A percentile compares a stretch with the other conserved stretches of the same genome.
phyloP scores from a whole-genome alignment of 805 yeast species.

The Zygosaccharomyces bisporus region DNA sequence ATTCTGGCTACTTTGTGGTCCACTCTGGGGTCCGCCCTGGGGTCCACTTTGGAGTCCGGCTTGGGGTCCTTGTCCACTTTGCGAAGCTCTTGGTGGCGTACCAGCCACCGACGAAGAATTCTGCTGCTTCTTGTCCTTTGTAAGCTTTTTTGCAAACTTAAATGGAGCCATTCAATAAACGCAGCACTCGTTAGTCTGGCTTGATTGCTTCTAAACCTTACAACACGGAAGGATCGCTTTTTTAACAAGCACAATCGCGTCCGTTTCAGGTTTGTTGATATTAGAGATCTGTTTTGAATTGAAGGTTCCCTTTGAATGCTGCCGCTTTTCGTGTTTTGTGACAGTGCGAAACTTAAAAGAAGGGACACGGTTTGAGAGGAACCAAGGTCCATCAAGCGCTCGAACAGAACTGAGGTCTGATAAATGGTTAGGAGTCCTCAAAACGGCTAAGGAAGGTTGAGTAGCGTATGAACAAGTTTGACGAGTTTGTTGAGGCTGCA shows the following conservation, averaged over 20 bases:
- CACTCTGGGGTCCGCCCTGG: neutral
- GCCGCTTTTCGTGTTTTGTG: neutral
- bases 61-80: neutral
- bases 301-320: neutral
- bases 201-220: neutral
- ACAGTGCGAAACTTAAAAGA: neutral
- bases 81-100: conserved; percentile 3
- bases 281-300: neutral
- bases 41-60: conserved; percentile 1
- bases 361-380: neutral
- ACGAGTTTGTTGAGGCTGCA: conserved; percentile 37
- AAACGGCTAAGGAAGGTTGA: neutral
- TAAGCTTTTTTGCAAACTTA: conserved; percentile 51
- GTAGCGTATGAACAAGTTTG: conserved; percentile 32
- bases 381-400: neutral
- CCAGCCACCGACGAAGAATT: conserved; percentile 7
- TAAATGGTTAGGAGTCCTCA: neutral
- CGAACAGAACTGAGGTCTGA: too few species aligned
- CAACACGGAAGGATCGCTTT: neutral
- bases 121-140: conserved; percentile 28
- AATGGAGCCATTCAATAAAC: conserved; percentile 49
- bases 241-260: neutral
- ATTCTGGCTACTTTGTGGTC: conserved; percentile 4
- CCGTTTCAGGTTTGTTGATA: neutral
- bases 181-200: neutral